Evolutionary conservation across 805 yeast genomes (phyloP), one percentile per base, ranked within the genome.

Genomic region (Ogataea pilisensis): DNA sequence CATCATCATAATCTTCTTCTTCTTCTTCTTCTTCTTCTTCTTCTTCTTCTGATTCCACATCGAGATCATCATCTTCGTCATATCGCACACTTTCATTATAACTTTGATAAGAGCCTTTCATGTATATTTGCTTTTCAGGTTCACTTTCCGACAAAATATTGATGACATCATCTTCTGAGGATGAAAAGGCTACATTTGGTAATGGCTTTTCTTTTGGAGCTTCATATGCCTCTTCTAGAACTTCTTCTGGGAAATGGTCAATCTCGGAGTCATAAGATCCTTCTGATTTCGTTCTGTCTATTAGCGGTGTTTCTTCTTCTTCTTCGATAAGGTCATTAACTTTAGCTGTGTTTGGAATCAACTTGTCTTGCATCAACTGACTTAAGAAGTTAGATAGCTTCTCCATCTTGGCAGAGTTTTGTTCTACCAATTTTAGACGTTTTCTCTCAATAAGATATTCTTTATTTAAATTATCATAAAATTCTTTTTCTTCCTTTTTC

Each of bases 401-500:
- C 33, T 42, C 31, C 50, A 42, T 45, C 46, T 42, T 59, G 46
- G 7, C 46, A 54, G 46, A 54, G 35, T 48, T 48, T 31, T 42
- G 39, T 26, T 46, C 54, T 3, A 50, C 20, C 19, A 28, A 19
- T 28, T 38, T 41, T 28, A 49, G 25, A n/a, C 38, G 42, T 39
- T 48, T 49, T 18, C 43, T 46, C 37, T 50, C 55, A 9, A 39
- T 29, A 44, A 31, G 36, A 49, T 60, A 58, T 27, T 70, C 75
- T 11, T 49, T 43, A 28, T 61, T 60, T 9, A 72, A 37, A 25
- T 61, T 57, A 11, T 61, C 60, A 31, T 67, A 63, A 39, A 69
- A 66, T 25, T 43, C 37, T 31, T 54, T 53, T 41, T 72, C 75
- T 31, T 70, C 68, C 16, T 48, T 46, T 26, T 57, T 57, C 8